Evolutionary conservation across 257 asterid genomes (phyloP).

Genomic region (Petunia secreta): DNA sequence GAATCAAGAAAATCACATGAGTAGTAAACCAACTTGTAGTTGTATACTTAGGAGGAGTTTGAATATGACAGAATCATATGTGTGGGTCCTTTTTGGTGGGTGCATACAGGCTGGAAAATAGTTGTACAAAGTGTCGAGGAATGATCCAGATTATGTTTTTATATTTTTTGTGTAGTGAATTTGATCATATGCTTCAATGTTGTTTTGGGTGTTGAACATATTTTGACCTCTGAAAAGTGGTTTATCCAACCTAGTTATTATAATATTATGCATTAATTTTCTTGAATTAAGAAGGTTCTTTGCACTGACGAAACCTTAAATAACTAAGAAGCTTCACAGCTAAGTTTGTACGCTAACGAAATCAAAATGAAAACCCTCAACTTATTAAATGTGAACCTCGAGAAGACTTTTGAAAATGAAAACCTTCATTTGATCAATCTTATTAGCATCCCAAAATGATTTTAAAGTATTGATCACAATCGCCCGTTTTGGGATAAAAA

Average conservation of each 20-base stretch:
- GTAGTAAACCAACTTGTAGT: background rate
- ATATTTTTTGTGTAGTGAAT: background rate
- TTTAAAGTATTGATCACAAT: too few species aligned
- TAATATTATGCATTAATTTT: too few species aligned
- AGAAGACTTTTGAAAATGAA: too few species aligned
- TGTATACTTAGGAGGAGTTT: background rate
- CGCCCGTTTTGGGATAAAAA: too few species aligned
- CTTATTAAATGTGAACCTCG: too few species aligned
- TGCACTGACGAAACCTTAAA: too few species aligned
- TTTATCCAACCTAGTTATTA: background rate
- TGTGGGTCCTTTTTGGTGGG: conserved; percentile 13
- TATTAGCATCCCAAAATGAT: too few species aligned
- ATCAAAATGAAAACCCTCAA: too few species aligned
- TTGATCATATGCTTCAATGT: background rate
- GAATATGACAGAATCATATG: background rate
- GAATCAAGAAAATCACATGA: background rate
- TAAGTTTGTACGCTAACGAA: too few species aligned
- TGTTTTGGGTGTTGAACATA: background rate
- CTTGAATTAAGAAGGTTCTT: too few species aligned
- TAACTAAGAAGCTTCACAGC: too few species aligned
- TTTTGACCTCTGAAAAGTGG: background rate
- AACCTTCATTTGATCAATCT: too few species aligned
- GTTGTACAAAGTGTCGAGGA: background rate
- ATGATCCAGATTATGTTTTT: background rate
- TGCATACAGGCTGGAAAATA: conserved; percentile 13